Percentiles rank a stretch among this genome's conserved stretches.
Conservation (phyloP, 129 eudicot genomes). For the Artemisia annua region DNA sequence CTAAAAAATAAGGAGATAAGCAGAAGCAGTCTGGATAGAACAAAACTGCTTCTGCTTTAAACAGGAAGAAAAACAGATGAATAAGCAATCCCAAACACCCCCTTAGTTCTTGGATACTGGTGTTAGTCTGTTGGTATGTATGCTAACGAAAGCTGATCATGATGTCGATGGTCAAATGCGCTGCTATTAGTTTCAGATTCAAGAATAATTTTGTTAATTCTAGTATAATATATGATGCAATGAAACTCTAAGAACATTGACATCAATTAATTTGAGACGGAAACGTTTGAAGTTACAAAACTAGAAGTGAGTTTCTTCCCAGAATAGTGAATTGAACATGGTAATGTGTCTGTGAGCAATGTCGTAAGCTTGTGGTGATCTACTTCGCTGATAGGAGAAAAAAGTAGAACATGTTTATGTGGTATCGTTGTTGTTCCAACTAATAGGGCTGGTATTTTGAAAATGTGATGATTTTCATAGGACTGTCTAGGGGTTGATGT, state of each 20-base stretch:
- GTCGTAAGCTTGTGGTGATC: background rate
- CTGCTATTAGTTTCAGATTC: too few relatives aligned
- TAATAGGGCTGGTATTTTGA: background rate
- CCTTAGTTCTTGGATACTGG: too few relatives aligned
- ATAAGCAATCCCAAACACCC: too few relatives aligned
- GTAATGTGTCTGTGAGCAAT: background rate
- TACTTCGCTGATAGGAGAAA: constrained; percentile 6
- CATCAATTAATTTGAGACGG: background rate
- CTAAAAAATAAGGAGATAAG: too few relatives aligned
- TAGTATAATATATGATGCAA: too few relatives aligned
- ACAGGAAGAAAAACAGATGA: too few relatives aligned
- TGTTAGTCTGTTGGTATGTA: too few relatives aligned
- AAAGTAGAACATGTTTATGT: background rate
- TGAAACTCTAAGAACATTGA: background rate
- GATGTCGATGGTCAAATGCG: too few relatives aligned
- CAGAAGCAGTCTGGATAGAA: too few relatives aligned
- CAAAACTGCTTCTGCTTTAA: too few relatives aligned
- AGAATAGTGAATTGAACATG: background rate
- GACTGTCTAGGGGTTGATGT: background rate
- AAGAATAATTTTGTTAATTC: too few relatives aligned
- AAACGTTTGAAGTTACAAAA: background rate
- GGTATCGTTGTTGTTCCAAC: constrained; percentile 15
- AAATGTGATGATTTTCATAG: background rate
- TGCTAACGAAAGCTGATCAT: too few relatives aligned
- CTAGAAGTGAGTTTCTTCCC: background rate